Evolutionary conservation across 169 alveolate species (phyloP), one percentile per base, ranked within the genome.

Genomic region (Plasmodium blacklocki): DNA sequence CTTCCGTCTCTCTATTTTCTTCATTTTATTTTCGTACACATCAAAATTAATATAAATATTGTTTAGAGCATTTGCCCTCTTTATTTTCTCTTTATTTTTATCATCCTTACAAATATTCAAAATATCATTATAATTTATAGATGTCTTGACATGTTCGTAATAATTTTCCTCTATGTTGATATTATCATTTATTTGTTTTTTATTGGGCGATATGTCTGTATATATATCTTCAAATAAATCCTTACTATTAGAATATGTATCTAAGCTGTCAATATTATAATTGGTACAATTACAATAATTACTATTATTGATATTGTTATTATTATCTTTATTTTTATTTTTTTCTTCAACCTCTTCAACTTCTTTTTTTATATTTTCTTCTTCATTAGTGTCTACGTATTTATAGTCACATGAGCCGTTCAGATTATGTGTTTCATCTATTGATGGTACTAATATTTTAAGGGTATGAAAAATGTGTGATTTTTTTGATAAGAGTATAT

Each of bases 11-110:
- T 78, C 89, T 43, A 66, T 64, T 49, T 52, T 14, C 12, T 66
- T 64, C 32, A 78, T 71, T 78, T 78, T 45, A 64, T 78, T 78
- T 78, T 78, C 89, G n/a, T 78, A 78, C 21, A 64, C 11, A 43
- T 43, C 54, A 70, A 78, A 78, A 54, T 78, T 64, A 63, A 4
- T 66, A 43, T 78, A 78, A 14, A 45, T 59, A 58, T 78, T 78
- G 3, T 78, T 63, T n/a, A 78, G 62, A 49, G 73, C 26, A 21
- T 47, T 74, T 29, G 15, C 63, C 21, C 9, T 26, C 23, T 11
- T 70, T 6, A 11, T 50, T 5, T 45, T 11, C 6, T 8, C 18
- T 29, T 62, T 7, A 45, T 43, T 43, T 26, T 26, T 47, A 39
- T 59, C 59, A 39, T 21, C 23, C 7, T 56, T 14, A 56, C 8